These are phyloP conservation scores for Lagenidium sp. DNA, from an alignment of 352 stramenopile genomes.

Conservation along the genomic window DNA sequence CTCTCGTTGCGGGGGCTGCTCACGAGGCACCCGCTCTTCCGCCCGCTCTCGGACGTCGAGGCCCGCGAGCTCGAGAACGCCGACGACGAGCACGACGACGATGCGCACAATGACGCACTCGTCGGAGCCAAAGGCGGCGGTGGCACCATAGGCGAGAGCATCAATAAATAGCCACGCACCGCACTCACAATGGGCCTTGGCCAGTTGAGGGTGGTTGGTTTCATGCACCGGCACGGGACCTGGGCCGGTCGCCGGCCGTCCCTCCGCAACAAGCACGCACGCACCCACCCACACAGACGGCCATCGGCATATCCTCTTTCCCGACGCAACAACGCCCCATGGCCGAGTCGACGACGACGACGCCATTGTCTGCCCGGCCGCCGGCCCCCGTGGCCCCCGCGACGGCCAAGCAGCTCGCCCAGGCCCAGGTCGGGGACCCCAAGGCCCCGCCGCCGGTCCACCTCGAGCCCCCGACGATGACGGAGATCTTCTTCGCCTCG, in stretches of 20 bases:
- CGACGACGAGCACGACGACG: neutral
- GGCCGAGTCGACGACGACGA: neutral
- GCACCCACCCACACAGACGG: too few relatives aligned
- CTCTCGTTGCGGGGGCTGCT: conserved; percentile 5
- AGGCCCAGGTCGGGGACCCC: neutral
- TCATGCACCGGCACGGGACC: too few relatives aligned
- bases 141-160: too few relatives aligned
- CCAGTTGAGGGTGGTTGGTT: too few relatives aligned
- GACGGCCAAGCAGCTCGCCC: conserved; percentile 4
- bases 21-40: conserved; percentile 4
- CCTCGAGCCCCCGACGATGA: conserved; percentile 1
- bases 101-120: too few relatives aligned
- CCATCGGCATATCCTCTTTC: neutral
- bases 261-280: too few relatives aligned
- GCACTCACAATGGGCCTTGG: too few relatives aligned
- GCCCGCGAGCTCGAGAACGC: conserved; percentile 3
- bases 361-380: neutral
- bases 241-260: too few relatives aligned
- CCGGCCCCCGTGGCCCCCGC: conserved; percentile 3
- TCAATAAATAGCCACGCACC: too few relatives aligned
- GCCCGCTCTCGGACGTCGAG: conserved; percentile 1
- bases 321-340: neutral
- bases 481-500: conserved; percentile 24
- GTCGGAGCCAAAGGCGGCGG: too few relatives aligned
- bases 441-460: neutral